A percentile compares a stretch with the other conserved stretches of the same genome.
Evolutionary conservation across 371 early-diverging fungal species (phyloP).

Genomic region (Apophysomyces elegans): DNA sequence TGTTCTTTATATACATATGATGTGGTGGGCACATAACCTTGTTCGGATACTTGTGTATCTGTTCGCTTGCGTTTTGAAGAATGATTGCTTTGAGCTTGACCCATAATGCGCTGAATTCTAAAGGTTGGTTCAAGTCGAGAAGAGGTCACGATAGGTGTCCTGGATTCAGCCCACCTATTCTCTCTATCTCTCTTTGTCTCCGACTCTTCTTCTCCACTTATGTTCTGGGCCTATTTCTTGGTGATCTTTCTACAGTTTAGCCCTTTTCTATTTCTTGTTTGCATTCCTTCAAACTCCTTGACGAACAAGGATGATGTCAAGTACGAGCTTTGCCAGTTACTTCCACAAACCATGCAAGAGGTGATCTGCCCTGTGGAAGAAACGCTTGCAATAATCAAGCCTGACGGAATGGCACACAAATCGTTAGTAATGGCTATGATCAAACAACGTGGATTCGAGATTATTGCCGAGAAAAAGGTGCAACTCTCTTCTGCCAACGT

Average conservation of each 20-base stretch:
- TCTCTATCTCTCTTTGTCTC: background rate
- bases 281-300: background rate
- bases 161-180: background rate
- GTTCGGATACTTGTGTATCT: constrained; percentile 1
- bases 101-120: constrained; percentile 6
- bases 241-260: background rate
- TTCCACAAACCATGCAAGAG: background rate
- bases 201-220: background rate
- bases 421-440: constrained; percentile 17
- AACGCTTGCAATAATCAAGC: constrained; percentile 32
- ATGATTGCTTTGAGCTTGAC: constrained; percentile 9
- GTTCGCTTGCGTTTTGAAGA: constrained; percentile 8
- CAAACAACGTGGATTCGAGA: constrained; percentile 19
- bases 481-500: constrained; percentile 18
- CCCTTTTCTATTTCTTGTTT: background rate
- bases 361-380: constrained; percentile 5
- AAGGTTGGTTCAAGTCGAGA: background rate
- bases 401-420: constrained; percentile 31
- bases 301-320: constrained; percentile 4
- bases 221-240: constrained; percentile 2
- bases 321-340: background rate
- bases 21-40: background rate
- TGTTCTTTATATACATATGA: background rate
- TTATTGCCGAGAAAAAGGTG: constrained; percentile 14
- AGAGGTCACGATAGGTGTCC: constrained; percentile 3